These are phyloP conservation scores for Lolium perenne DNA, from an alignment of 176 grass and related monocot species.

Conservation along the genomic window DNA sequence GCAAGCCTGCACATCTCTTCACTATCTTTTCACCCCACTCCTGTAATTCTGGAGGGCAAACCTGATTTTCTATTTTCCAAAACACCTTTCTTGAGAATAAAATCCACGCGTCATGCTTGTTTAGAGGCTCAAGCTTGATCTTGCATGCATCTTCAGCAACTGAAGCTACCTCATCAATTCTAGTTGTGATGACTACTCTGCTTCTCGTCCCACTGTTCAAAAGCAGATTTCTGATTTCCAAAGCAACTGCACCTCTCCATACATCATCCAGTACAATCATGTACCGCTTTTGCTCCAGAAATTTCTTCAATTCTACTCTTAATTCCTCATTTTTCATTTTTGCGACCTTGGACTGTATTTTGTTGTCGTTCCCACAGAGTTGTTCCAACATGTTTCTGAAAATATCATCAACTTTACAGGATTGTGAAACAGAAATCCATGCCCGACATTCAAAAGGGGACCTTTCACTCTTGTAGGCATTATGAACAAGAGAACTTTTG, in stretches of 20 bases:
- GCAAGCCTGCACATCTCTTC: slow-evolving; percentile 55
- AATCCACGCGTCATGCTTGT: slow-evolving; percentile 34
- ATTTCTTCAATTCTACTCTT: background rate
- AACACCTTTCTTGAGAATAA: slow-evolving; percentile 58
- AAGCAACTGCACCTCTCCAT: slow-evolving; percentile 1
- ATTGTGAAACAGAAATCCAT: slow-evolving; percentile 50
- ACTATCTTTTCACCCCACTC: slow-evolving; percentile 46
- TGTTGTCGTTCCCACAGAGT: slow-evolving; percentile 3
- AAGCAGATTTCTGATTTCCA: background rate
- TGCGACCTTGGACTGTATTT: background rate
- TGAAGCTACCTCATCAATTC: slow-evolving; percentile 41
- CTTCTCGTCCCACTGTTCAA: slow-evolving; percentile 7
- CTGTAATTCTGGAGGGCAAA: slow-evolving; percentile 41
- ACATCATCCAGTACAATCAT: slow-evolving; percentile 51
- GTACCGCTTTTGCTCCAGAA: slow-evolving; percentile 10
- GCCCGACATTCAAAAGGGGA: slow-evolving; percentile 14
- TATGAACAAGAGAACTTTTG: slow-evolving; percentile 55
- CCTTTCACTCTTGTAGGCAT: slow-evolving; percentile 22
- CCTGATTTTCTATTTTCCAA: slow-evolving; percentile 23
- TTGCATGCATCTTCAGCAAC: slow-evolving; percentile 41
- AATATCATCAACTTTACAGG: slow-evolving; percentile 6
- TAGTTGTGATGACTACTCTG: slow-evolving; percentile 49
- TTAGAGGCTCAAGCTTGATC: slow-evolving; percentile 36
- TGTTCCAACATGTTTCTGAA: slow-evolving; percentile 30
- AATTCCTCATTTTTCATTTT: slow-evolving; percentile 5